Conservation (phyloP, 257 asterid genomes). For the Capsicum chinense region DNA sequence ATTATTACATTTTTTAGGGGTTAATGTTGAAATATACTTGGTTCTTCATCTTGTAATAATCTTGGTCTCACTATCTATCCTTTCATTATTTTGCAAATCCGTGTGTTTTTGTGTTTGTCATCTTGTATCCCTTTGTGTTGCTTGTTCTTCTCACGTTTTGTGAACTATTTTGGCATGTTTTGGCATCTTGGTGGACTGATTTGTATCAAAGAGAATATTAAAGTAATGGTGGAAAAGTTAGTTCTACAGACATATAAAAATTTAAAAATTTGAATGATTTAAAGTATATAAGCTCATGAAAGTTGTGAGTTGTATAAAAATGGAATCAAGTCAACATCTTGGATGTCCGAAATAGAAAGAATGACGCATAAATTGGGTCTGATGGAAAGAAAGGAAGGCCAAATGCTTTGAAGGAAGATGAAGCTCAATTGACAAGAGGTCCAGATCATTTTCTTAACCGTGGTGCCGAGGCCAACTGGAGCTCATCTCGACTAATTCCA, state of each 20-base stretch:
- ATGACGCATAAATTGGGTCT: neutral
- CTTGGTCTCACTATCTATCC: no score
- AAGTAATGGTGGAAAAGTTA: neutral
- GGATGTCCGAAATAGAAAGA: neutral
- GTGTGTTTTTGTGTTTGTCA: no score
- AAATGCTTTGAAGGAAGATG: neutral
- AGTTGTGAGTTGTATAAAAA: neutral
- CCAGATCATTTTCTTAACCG: neutral
- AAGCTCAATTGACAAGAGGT: neutral
- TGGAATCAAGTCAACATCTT: neutral
- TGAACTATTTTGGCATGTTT: no score
- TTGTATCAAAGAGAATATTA: neutral
- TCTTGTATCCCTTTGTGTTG: no score
- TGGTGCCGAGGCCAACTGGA: neutral
- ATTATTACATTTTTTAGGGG: no score
- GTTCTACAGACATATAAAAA: neutral
- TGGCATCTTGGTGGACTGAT: no score
- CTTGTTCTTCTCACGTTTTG: no score
- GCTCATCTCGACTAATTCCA: neutral
- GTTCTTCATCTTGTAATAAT: no score
- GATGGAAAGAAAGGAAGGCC: neutral
- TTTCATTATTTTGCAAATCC: no score
- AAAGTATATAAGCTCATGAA: neutral
- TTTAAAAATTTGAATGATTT: neutral
- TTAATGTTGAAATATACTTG: no score